These are phyloP conservation scores for Vitis hybrid DNA, from an alignment of 177 flowering plant species.

Conservation along the genomic window DNA sequence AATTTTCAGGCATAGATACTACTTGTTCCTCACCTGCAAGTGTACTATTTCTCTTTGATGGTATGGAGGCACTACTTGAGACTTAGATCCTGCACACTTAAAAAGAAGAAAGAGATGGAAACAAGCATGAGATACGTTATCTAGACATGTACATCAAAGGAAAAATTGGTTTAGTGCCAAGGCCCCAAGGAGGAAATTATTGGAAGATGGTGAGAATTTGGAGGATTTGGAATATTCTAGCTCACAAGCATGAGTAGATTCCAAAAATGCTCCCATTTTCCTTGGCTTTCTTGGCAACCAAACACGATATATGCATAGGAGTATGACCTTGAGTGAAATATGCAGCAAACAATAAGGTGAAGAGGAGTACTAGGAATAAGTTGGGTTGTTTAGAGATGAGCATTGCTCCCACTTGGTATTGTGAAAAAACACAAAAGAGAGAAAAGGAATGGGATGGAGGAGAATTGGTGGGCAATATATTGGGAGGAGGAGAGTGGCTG, in stretches of 20 bases:
- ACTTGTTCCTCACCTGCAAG: constrained; percentile 18
- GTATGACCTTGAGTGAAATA: constrained; percentile 24
- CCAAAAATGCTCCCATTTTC: too few species aligned
- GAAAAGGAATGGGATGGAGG: background rate
- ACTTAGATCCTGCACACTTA: constrained; percentile 28
- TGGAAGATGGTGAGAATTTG: too few species aligned
- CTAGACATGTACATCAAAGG: too few species aligned
- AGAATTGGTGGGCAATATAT: constrained; percentile 10
- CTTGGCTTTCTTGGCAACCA: too few species aligned
- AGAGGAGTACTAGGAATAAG: constrained; percentile 22
- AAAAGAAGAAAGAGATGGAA: background rate
- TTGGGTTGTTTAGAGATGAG: constrained; percentile 20
- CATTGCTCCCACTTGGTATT: constrained; percentile 18
- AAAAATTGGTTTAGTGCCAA: too few species aligned
- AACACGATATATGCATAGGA: too few species aligned
- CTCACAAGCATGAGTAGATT: too few species aligned
- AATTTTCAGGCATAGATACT: background rate
- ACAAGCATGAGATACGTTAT: background rate
- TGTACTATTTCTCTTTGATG: constrained; percentile 13
- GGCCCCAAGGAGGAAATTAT: too few species aligned
- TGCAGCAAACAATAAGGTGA: constrained; percentile 25
- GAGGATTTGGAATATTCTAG: too few species aligned
- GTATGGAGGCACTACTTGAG: constrained; percentile 9
- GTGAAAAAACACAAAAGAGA: background rate
- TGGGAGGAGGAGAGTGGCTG: constrained; percentile 12